Evolutionary conservation across 108 stramenopile species (phyloP).

Genomic region (Cyclotella distinguenda): DNA sequence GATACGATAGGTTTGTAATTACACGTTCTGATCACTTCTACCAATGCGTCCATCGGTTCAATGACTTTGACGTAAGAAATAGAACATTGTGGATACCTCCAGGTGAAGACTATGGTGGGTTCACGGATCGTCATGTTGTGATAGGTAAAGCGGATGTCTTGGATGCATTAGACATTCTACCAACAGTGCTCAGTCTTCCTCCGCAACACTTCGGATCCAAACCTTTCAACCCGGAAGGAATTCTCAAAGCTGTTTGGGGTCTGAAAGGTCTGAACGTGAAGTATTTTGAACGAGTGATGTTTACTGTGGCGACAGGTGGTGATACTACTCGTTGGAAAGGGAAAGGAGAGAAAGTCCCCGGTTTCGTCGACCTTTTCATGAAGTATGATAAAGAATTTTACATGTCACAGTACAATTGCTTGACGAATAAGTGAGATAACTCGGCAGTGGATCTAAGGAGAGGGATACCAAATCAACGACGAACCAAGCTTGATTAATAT

Average conservation of each 20-base stretch:
- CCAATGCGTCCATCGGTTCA: conserved; percentile 33
- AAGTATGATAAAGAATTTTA: no score
- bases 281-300: background rate
- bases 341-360: no score
- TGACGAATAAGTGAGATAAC: no score
- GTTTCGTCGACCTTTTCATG: no score
- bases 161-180: conserved; percentile 12
- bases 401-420: no score
- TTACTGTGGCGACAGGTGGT: background rate
- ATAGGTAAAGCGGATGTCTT: conserved; percentile 16
- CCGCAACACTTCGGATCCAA: background rate
- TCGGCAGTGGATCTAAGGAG: no score
- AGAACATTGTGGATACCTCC: conserved; percentile 37
- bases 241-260: background rate
- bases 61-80: conserved; percentile 12
- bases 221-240: background rate
- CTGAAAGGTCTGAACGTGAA: background rate
- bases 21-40: conserved; percentile 59
- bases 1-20: conserved; percentile 52
- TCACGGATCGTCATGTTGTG: conserved; percentile 43
- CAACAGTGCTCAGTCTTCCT: background rate
- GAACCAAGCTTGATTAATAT: no score
- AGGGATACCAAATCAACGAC: no score
- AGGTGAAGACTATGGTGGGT: conserved; percentile 47
- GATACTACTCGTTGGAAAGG: background rate